These are phyloP conservation scores for Fusarium kyushuense DNA, from an alignment of 2,329 filamentous ascomycete species.

Conservation along the genomic window DNA sequence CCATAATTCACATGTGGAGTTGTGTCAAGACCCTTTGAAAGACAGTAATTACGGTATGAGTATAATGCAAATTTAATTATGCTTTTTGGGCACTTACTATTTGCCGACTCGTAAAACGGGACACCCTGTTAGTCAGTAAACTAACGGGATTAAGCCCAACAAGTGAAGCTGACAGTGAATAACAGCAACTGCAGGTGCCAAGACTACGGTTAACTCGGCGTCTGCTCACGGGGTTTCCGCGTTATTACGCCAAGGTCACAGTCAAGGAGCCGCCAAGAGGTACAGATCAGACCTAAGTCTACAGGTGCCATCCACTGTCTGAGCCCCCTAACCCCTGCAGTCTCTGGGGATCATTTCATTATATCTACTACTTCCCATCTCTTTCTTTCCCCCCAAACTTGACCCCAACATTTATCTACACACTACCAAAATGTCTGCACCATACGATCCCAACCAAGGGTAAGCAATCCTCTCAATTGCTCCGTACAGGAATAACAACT, in stretches of 20 bases:
- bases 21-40: constrained; percentile 11
- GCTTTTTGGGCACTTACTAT: background rate
- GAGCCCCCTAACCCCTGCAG: background rate
- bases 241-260: constrained; percentile 40
- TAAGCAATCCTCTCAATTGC: constrained; percentile 1
- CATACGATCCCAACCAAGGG: constrained; percentile 36
- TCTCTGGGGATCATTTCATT: background rate
- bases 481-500: background rate
- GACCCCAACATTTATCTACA: constrained; percentile 1
- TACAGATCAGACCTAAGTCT: too few relatives aligned
- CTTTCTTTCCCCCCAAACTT: background rate
- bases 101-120: background rate
- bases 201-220: constrained; percentile 41
- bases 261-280: constrained; percentile 31
- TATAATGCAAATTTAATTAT: background rate
- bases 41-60: background rate
- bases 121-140: background rate
- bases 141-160: background rate
- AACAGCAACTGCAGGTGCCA: constrained; percentile 13
- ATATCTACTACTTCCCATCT: constrained; percentile 28
- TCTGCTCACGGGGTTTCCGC: constrained; percentile 10
- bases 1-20: constrained; percentile 3
- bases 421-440: constrained; percentile 13
- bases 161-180: background rate
- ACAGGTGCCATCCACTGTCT: background rate